Base-by-base conservation (phyloP, 129 eudicot species). In the Helichrysum umbraculigerum region DNA sequence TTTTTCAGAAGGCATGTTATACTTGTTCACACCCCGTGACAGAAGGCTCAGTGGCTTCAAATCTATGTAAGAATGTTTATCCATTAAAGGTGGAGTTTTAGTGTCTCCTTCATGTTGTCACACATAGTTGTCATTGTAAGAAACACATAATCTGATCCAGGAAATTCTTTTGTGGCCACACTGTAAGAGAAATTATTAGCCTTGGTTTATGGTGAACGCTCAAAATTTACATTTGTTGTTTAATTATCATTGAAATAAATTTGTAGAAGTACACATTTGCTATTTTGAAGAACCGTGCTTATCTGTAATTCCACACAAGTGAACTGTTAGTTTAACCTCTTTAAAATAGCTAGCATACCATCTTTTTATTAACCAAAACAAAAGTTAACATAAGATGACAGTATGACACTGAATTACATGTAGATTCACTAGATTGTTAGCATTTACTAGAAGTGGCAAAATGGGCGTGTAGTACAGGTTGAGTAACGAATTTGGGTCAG, bases 11-110 rank as follows among this genome's bases (percentile, higher is more conserved):
- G 86, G 85, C 86, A 76, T 93, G 98, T 81, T 81, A 72, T 66
- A 93, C 90, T 33, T 93, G 98, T 82, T 90, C 96, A 59, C 93
- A 87, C 37, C 93, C 89, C 0, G 98, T 88, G 63, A 66, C 86
- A 3, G 93, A 87, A 85, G 88, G 85, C 70, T 82, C 88, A 2
- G 86, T 88, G 54, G 86, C 91, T 74, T 85, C 91, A 69, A 90
- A 93, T 84, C 88, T 93, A 20, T 85, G 98, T 93, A 88, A 93
- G 96, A 77, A 21, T 19, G 11, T 50, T 4, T 22, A 9, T 35
- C 41, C 34, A 37, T 63, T 8, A 6, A 28, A 19, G 10, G 28
- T 57, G 17, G 66, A 72, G 21, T 63, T 51, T 35, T 66, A 15
- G 28, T 35, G 30, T 1, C 21, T 7, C 11, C 9, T 75, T 65